Evolutionary conservation across 1,284 basidiomycete genomes (phyloP).

Genomic region (Apiotrichum montevideense): DNA sequence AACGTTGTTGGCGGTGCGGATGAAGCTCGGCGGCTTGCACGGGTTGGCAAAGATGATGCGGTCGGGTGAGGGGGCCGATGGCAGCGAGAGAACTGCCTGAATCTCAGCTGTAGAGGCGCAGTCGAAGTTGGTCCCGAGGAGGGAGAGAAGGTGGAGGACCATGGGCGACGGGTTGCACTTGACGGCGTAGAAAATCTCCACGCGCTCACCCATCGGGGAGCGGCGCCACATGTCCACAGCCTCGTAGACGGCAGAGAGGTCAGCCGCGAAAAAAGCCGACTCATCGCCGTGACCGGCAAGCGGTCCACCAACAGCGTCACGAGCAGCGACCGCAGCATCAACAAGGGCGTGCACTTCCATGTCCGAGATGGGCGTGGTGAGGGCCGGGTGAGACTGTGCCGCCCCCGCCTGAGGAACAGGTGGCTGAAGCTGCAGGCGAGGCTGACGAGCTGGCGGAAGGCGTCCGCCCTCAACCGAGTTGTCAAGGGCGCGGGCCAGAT

Average conservation of each 20-base stretch:
- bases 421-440: conserved; percentile 20
- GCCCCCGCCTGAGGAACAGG: conserved; percentile 9
- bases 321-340: conserved; percentile 26
- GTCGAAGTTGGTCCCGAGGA: conserved; percentile 89
- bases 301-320: conserved; percentile 10
- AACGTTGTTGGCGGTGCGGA: conserved; percentile 70
- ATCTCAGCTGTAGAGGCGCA: conserved; percentile 98
- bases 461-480: conserved; percentile 24
- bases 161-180: conserved; percentile 98
- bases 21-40: conserved; percentile 92
- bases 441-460: conserved; percentile 25
- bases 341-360: conserved; percentile 32
- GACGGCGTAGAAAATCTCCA: conserved; percentile 91
- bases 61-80: conserved; percentile 49
- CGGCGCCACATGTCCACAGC: conserved; percentile 81
- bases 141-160: conserved; percentile 81
- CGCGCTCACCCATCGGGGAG: conserved; percentile 62
- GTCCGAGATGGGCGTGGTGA: conserved; percentile 25
- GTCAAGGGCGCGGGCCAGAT: conserved; percentile 36
- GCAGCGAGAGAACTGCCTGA: conserved; percentile 66
- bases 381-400: conserved; percentile 16
- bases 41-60: conserved; percentile 98
- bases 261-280: conserved; percentile 92
- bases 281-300: conserved; percentile 51
- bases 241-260: conserved; percentile 79